Conservation (phyloP, 805 yeast species). For the Saccharomycopsis capsularis region DNA sequence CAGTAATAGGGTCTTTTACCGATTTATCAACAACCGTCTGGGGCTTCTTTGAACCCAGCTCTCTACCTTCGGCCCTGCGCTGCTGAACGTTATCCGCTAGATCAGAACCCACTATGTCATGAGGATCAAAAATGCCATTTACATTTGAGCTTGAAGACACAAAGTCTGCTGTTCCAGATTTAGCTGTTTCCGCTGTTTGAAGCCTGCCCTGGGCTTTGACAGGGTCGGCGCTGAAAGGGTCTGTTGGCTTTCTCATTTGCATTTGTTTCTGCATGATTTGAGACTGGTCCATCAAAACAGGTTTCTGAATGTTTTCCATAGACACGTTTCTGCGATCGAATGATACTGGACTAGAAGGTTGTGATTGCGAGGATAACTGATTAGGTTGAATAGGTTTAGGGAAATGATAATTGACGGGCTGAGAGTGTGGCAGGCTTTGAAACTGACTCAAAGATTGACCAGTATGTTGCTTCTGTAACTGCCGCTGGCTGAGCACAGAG, state of each 20-base stretch:
- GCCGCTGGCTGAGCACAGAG: neutral
- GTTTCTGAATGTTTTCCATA: slow-evolving; percentile 6
- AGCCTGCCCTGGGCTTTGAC: neutral
- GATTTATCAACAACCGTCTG: neutral
- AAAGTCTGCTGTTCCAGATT: too few relatives aligned
- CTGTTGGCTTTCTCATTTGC: neutral
- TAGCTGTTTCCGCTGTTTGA: neutral
- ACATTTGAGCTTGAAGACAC: neutral
- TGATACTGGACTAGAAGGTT: neutral
- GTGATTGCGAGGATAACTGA: neutral
- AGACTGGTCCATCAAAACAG: slow-evolving; percentile 8
- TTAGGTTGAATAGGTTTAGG: neutral
- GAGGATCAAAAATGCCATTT: neutral
- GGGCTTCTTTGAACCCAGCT: too few relatives aligned
- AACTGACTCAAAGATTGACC: too few relatives aligned
- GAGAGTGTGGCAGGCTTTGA: neutral
- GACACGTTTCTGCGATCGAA: neutral
- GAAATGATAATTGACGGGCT: neutral
- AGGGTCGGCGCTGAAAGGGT: neutral
- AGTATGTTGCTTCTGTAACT: neutral
- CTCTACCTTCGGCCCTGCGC: neutral
- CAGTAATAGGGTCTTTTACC: slow-evolving; percentile 3
- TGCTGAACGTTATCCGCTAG: neutral
- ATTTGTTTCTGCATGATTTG: slow-evolving; percentile 7
- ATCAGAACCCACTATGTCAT: neutral